Conservation (phyloP, 331 rosid genomes). For the Malus hybrid region DNA sequence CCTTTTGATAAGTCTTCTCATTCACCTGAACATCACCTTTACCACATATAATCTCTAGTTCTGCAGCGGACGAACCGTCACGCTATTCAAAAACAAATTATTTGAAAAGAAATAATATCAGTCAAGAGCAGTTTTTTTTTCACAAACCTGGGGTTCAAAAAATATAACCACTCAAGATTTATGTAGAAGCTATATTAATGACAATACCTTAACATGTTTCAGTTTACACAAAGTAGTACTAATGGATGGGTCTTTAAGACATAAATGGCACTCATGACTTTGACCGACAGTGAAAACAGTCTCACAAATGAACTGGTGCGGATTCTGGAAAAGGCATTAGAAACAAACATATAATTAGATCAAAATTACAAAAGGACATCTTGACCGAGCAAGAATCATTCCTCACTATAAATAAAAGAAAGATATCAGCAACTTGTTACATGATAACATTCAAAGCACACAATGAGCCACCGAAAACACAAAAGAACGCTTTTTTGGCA, state of each 20-base stretch:
- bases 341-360: conserved; percentile 24
- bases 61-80: conserved; percentile 57
- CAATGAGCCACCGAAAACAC: neutral
- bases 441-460: neutral
- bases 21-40: conserved; percentile 75
- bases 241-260: conserved; percentile 57
- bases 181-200: conserved; percentile 8
- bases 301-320: conserved; percentile 47
- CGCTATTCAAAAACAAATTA: conserved; percentile 35
- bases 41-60: conserved; percentile 68
- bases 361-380: conserved; percentile 11
- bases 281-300: conserved; percentile 72
- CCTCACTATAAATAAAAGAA: neutral
- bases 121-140: neutral
- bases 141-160: neutral
- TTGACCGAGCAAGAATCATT: neutral
- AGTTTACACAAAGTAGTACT: conserved; percentile 68
- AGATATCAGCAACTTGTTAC: neutral
- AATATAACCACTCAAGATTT: neutral
- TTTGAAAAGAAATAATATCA: conserved; percentile 8
- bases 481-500: neutral
- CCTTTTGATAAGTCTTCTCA: conserved; percentile 49
- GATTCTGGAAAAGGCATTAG: conserved; percentile 55
- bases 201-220: conserved; percentile 67
- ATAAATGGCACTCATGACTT: conserved; percentile 64